Evolutionary conservation across 495 filamentous ascomycete genomes (phyloP).

Genomic region (Geopyxis carbonaria): DNA sequence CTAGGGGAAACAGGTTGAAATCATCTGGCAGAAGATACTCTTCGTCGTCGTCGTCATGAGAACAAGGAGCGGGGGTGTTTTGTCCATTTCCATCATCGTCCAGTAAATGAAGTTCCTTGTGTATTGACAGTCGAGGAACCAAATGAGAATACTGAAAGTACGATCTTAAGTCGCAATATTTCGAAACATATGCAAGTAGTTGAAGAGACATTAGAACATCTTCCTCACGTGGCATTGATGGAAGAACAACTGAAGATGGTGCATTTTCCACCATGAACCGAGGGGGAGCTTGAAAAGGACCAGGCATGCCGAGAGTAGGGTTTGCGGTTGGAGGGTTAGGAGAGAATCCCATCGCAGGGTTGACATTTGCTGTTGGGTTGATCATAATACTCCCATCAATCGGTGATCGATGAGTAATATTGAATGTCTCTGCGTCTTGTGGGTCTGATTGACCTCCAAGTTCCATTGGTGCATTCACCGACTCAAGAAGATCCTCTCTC

Average conservation of each 20-base stretch:
- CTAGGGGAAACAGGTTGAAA: conserved; percentile 93
- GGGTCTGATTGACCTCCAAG: conserved; percentile 62
- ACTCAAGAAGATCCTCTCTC: conserved; percentile 55
- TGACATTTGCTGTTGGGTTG: conserved; percentile 41
- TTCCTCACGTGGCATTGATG: conserved; percentile 86
- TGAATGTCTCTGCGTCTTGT: conserved; percentile 76
- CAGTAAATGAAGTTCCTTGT: conserved; percentile 59
- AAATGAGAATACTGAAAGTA: conserved; percentile 94
- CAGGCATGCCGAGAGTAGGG: conserved; percentile 48
- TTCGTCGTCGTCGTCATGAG: conserved; percentile 53
- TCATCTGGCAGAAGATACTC: conserved; percentile 87
- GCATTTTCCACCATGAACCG: conserved; percentile 55
- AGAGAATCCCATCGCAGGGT: conserved; percentile 52
- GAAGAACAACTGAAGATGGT: conserved; percentile 48
- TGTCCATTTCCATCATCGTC: conserved; percentile 40
- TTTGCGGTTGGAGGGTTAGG: conserved; percentile 58
- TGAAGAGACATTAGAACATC: conserved; percentile 98
- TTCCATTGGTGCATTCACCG: conserved; percentile 54
- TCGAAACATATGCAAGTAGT: conserved; percentile 90
- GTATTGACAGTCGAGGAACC: conserved; percentile 81
- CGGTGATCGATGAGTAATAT: conserved; percentile 79
- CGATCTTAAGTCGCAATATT: conserved; percentile 87
- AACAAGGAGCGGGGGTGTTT: conserved; percentile 15
- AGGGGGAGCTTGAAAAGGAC: conserved; percentile 36
- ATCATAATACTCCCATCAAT: conserved; percentile 70